These are phyloP conservation scores for Colletotrichum chrysophilum DNA, from an alignment of 2,329 filamentous ascomycete genomes.

Conservation along the genomic window DNA sequence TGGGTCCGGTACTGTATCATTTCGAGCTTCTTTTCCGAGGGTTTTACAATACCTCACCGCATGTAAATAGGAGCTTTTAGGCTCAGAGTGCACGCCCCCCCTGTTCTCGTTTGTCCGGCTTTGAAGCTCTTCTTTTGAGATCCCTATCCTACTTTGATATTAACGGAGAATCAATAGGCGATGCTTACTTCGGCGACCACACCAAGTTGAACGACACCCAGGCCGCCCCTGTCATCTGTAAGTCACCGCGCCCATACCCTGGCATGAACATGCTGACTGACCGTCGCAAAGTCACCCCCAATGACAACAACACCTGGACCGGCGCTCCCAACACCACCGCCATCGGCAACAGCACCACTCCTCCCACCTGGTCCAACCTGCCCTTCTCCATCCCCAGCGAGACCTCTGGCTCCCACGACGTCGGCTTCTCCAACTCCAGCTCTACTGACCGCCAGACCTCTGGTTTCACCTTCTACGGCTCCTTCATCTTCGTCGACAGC, in stretches of 20 bases:
- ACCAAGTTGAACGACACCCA: slow-evolving; percentile 6
- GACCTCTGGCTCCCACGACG: slow-evolving; percentile 21
- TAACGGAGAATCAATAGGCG: not conserved
- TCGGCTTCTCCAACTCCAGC: slow-evolving; percentile 22
- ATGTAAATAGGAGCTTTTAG: not conserved
- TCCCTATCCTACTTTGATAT: not conserved
- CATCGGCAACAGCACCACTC: not conserved
- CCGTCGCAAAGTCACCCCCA: slow-evolving; percentile 13
- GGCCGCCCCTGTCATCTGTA: slow-evolving; percentile 13
- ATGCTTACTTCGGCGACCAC: slow-evolving; percentile 6
- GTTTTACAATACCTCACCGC: not conserved
- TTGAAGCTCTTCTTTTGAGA: not conserved
- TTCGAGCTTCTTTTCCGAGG: not conserved
- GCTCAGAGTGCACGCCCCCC: not conserved
- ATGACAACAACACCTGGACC: slow-evolving; percentile 17
- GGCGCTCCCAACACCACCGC: slow-evolving; percentile 24
- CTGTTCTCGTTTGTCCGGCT: not conserved
- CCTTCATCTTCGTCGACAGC: slow-evolving; percentile 17
- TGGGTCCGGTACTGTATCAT: slow-evolving; percentile 12
- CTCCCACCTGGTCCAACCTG: slow-evolving; percentile 27
- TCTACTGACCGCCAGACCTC: slow-evolving; percentile 9
- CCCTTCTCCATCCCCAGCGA: slow-evolving; percentile 27
- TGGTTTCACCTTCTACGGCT: slow-evolving; percentile 31
- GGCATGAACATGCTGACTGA: not conserved
- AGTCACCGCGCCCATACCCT: not conserved